Conservation (phyloP, 163 green algal species). For the Prototheca wickerhamii region DNA sequence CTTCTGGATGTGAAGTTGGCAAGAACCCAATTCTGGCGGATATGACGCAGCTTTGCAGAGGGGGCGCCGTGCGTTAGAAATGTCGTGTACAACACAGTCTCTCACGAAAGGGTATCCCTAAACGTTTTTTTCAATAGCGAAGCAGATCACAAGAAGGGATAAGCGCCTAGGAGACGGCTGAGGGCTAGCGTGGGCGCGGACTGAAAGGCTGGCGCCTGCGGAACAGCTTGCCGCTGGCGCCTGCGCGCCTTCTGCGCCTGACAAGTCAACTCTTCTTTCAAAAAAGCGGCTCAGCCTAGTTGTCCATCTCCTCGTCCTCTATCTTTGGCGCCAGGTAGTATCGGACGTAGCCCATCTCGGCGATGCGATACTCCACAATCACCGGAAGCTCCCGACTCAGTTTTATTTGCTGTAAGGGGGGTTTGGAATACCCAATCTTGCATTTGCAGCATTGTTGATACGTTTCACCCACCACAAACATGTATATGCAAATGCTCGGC, state of each 20-base stretch:
- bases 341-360: conserved; percentile 69
- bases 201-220: neutral
- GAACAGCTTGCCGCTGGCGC: neutral
- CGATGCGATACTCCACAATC: conserved; percentile 60
- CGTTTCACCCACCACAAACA: neutral
- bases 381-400: conserved; percentile 84
- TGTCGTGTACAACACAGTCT: too few relatives aligned
- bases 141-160: too few relatives aligned
- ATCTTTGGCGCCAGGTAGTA: conserved; percentile 95
- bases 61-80: neutral
- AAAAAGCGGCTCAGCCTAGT: neutral
- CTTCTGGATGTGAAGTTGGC: neutral
- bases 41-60: neutral
- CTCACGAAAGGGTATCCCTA: too few relatives aligned
- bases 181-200: too few relatives aligned
- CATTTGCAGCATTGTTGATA: too few relatives aligned
- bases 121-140: too few relatives aligned
- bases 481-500: neutral
- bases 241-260: neutral
- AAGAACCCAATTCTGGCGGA: neutral
- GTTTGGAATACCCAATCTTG: neutral
- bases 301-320: conserved; percentile 24
- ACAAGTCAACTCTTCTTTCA: too few relatives aligned
- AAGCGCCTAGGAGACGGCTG: too few relatives aligned
- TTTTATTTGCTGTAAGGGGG: conserved; percentile 19